These are phyloP conservation scores for Ogataea parapolymorpha DNA, from an alignment of 805 yeast genomes.

Conservation along the genomic window DNA sequence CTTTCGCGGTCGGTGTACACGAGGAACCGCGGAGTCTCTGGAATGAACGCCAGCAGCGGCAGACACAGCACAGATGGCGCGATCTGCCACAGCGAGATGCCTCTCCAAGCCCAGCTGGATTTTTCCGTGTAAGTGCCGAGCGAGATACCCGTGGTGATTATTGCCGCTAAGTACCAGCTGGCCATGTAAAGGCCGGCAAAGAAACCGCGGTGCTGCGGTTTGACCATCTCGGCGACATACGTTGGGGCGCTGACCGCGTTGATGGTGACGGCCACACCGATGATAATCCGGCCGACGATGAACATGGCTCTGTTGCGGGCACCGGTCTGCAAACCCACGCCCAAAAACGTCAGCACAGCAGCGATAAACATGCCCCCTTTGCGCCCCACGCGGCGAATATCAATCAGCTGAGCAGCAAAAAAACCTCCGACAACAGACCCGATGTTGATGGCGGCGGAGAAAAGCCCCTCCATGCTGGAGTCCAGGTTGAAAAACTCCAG, in stretches of 20 bases:
- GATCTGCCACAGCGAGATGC: slow-evolving; percentile 27
- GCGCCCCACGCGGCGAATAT: slow-evolving; percentile 28
- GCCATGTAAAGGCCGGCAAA: slow-evolving; percentile 29
- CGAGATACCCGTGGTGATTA: slow-evolving; percentile 30
- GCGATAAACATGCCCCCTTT: slow-evolving; percentile 29
- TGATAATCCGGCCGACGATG: slow-evolving; percentile 34
- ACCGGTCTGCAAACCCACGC: slow-evolving; percentile 38
- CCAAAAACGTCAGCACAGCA: slow-evolving; percentile 27
- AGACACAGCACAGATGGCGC: slow-evolving; percentile 26
- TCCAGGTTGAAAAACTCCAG: slow-evolving; percentile 23
- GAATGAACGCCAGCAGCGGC: slow-evolving; percentile 22
- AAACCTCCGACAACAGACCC: slow-evolving; percentile 30
- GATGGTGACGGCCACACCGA: slow-evolving; percentile 35
- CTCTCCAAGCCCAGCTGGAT: slow-evolving; percentile 33
- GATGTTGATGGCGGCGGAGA: slow-evolving; percentile 28
- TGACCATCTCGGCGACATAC: slow-evolving; percentile 35
- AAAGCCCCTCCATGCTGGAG: slow-evolving; percentile 24
- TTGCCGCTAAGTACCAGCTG: slow-evolving; percentile 30
- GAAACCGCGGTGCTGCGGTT: slow-evolving; percentile 30
- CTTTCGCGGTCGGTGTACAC: slow-evolving; percentile 25
- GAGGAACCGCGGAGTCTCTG: slow-evolving; percentile 35
- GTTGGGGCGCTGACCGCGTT: slow-evolving; percentile 34
- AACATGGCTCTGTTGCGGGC: slow-evolving; percentile 38
- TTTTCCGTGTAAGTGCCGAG: slow-evolving; percentile 26
- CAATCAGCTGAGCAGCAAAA: slow-evolving; percentile 24